Percentiles rank a stretch among this genome's conserved stretches.
Conservation (phyloP, 495 filamentous ascomycete genomes). For the Symbiotaphrina buchneri region DNA sequence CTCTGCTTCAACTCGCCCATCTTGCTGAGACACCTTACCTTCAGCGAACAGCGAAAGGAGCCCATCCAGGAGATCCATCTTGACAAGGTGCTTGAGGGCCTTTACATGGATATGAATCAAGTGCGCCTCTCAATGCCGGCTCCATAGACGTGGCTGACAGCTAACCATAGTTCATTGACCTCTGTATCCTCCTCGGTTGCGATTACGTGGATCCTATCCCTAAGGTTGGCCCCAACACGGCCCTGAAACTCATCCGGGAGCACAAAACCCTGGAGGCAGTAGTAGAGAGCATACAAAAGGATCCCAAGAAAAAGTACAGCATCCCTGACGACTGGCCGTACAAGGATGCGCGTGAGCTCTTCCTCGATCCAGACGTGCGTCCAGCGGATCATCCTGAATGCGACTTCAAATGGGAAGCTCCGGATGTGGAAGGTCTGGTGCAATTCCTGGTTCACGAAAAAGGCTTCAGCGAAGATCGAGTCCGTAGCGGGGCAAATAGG, state of each 20-base stretch:
- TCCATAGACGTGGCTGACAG: background rate
- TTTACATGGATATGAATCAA: conserved; percentile 71
- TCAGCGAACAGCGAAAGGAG: conserved; percentile 91
- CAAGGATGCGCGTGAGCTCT: conserved; percentile 74
- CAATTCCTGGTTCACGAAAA: conserved; percentile 83
- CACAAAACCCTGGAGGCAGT: conserved; percentile 73
- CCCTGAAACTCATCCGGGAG: conserved; percentile 80
- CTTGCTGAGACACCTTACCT: conserved; percentile 79
- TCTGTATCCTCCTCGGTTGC: conserved; percentile 94
- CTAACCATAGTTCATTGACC: conserved; percentile 59
- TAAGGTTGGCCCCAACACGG: conserved; percentile 76
- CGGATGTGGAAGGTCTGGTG: conserved; percentile 71
- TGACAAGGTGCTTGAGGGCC: conserved; percentile 57
- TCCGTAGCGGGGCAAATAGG: conserved; percentile 49
- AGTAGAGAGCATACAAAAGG: conserved; percentile 51
- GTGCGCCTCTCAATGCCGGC: conserved; percentile 14
- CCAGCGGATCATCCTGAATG: conserved; percentile 65
- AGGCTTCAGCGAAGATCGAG: conserved; percentile 87
- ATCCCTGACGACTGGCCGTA: conserved; percentile 89
- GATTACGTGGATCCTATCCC: conserved; percentile 95
- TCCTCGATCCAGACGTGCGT: conserved; percentile 76
- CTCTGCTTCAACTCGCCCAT: conserved; percentile 88
- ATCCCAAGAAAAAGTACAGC: conserved; percentile 52
- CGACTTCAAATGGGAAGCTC: conserved; percentile 94
- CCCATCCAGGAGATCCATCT: conserved; percentile 90